Evolutionary conservation across 2,329 filamentous ascomycete species (phyloP), one percentile per base, ranked within the genome.

Genomic region (Tolypocladium endophyticum): DNA sequence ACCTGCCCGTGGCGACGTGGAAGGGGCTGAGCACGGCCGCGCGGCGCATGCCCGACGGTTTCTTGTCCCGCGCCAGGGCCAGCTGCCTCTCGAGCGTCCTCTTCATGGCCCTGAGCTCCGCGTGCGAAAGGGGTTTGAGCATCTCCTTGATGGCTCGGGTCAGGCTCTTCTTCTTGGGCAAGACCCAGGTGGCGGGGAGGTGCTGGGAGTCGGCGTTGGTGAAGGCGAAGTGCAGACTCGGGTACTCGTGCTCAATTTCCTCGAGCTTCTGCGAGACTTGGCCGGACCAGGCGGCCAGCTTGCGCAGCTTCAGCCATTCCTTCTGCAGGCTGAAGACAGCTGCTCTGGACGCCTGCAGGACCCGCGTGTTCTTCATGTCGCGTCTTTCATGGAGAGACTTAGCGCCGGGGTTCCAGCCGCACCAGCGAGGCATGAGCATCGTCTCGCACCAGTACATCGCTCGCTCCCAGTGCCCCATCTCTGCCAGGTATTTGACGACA

Each of bases 371-470:
- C 50, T 73, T 75, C 54, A 72, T 64, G 30, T 74, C 71, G 33
- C 76, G 76, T 55, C 73, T 63, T 56, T 77, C 75, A 66, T 69
- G 56, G 64, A 64, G 41, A 9, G 57, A 56, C 58, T 52, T 58
- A 47, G 65, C 60, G 7, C 63, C 38, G 23, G 66, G 64, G 18
- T 61, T 64, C 90, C 92, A 97, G 30, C 91, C 90, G 14, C 83
- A 82, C 82, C 92, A 96, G 39, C 83, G 79, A 1, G 83, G 80
- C 82, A 96, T 95, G 59, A 97, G 85, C 61, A 85, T 83, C 33
- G 79, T 74, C 75, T 97, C 93, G 69, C 89, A 93, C 57, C 87
- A 74, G 28, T 76, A 70, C 73, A 94, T 96, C 43, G 92, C 92
- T 25, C 87, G 79, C 55, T 83, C 74, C 66, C 82, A 81, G 54